Conservation (phyloP, 192 early-diverging fungal genomes). For the Mortierella antarctica region DNA sequence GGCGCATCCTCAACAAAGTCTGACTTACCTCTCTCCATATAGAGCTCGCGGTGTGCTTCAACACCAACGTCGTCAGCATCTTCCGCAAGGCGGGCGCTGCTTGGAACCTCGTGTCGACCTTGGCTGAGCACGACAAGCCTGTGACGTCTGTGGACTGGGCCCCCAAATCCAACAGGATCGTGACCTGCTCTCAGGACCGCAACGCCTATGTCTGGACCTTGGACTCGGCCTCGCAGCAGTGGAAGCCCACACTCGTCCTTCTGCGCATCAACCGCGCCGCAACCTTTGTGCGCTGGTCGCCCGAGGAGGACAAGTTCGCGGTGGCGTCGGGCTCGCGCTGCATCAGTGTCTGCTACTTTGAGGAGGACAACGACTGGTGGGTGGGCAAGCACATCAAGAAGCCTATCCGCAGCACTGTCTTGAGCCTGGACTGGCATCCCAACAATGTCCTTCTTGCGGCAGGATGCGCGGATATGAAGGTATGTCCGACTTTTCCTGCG, state of each 20-base stretch:
- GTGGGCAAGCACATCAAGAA: conserved; percentile 94
- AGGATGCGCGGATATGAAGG: conserved; percentile 86
- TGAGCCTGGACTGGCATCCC: conserved; percentile 95
- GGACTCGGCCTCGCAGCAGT: conserved; percentile 65
- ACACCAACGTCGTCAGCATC: conserved; percentile 92
- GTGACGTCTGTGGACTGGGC: conserved; percentile 98
- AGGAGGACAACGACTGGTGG: conserved; percentile 98
- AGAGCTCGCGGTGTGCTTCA: conserved; percentile 94
- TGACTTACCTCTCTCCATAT: conserved; percentile 10
- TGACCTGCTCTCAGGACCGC: conserved; percentile 97
- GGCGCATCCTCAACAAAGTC: conserved; percentile 7
- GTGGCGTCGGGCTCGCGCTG: conserved; percentile 92
- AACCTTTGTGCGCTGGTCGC: conserved; percentile 93
- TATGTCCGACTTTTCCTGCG: conserved; percentile 8
- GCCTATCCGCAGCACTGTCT: conserved; percentile 89
- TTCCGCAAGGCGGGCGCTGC: conserved; percentile 69
- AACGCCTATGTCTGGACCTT: conserved; percentile 98
- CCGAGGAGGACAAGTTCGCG: conserved; percentile 97
- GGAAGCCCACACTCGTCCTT: conserved; percentile 93
- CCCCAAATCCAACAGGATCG: conserved; percentile 92
- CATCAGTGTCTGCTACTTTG: conserved; percentile 96
- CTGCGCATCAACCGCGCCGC: conserved; percentile 97
- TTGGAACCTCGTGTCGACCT: conserved; percentile 75
- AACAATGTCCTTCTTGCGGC: conserved; percentile 95
- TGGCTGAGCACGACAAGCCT: conserved; percentile 94